phyloP scores from a whole-genome alignment of 2,329 filamentous ascomycete genomes.

The Rhynchosporium secalis region DNA sequence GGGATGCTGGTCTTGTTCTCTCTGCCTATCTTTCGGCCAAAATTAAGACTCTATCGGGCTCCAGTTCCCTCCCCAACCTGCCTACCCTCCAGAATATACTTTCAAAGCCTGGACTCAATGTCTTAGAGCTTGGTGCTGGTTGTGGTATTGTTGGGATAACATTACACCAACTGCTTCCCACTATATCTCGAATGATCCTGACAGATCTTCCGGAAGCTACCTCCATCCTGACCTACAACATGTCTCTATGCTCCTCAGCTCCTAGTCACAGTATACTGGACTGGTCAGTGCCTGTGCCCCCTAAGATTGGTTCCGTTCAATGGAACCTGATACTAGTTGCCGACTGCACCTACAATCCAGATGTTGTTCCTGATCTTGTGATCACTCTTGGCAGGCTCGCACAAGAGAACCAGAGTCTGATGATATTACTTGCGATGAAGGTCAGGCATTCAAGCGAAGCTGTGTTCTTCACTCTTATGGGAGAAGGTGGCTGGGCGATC shows the following conservation, averaged over 20 bases:
- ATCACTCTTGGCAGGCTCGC: conserved; percentile 47
- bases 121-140: conserved; percentile 67
- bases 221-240: conserved; percentile 59
- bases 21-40: conserved; percentile 39
- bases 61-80: conserved; percentile 18
- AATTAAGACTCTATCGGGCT: neutral
- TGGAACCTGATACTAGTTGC: conserved; percentile 65
- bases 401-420: conserved; percentile 17
- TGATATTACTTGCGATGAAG: conserved; percentile 63
- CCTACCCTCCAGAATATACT: conserved; percentile 26
- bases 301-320: conserved; percentile 35
- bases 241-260: conserved; percentile 17
- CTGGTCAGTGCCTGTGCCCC: conserved; percentile 56
- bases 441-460: conserved; percentile 65
- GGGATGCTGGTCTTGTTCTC: conserved; percentile 43
- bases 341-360: conserved; percentile 73
- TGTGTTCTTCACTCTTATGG: conserved; percentile 64
- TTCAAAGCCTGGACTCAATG: conserved; percentile 42
- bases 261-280: conserved; percentile 53
- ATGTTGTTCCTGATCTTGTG: conserved; percentile 64
- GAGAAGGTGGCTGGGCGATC: conserved; percentile 30
- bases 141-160: conserved; percentile 68
- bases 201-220: conserved; percentile 67
- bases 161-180: conserved; percentile 41
- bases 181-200: conserved; percentile 49